Evolutionary conservation across 2,329 filamentous ascomycete species (phyloP).

Genomic region (Alternaria viburni): DNA sequence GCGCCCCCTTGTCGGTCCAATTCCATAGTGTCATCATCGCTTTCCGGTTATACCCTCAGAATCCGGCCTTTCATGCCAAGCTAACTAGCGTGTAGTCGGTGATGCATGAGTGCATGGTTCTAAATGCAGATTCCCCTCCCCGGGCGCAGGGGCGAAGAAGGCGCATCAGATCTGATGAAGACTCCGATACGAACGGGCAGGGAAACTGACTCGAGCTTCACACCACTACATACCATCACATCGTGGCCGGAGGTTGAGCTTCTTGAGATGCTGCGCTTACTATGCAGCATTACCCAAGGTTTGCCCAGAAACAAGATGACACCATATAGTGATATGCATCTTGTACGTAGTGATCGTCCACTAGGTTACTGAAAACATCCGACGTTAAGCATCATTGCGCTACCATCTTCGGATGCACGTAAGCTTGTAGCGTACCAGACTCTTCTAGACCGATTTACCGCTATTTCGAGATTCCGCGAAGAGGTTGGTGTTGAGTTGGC

Average conservation of each 20-base stretch:
- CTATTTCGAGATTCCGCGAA: neutral
- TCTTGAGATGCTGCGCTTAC: neutral
- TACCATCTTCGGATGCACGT: conserved; percentile 1
- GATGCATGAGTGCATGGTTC: neutral
- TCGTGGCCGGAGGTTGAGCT: neutral
- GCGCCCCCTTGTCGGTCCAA: conserved; percentile 6
- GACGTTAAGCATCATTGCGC: neutral
- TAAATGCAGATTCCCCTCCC: neutral
- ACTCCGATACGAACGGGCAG: neutral
- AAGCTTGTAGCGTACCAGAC: conserved; percentile 1
- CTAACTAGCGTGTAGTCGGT: conserved; percentile 11
- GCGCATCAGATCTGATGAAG: conserved; percentile 4
- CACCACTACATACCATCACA: conserved; percentile 1
- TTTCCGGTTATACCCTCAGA: neutral
- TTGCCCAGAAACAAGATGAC: neutral
- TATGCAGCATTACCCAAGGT: neutral
- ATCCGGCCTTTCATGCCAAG: conserved; percentile 1
- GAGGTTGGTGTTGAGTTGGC: neutral
- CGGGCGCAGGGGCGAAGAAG: neutral
- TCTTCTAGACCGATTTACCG: neutral
- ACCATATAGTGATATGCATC: neutral
- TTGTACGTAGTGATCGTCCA: neutral
- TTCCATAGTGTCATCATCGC: conserved; percentile 6
- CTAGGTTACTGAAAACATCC: neutral
- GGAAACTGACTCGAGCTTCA: conserved; percentile 9